A percentile compares a stretch with the other conserved stretches of the same genome.
Evolutionary conservation across 176 grass and related monocot genomes (phyloP).

Genomic region (Avena eriantha): DNA sequence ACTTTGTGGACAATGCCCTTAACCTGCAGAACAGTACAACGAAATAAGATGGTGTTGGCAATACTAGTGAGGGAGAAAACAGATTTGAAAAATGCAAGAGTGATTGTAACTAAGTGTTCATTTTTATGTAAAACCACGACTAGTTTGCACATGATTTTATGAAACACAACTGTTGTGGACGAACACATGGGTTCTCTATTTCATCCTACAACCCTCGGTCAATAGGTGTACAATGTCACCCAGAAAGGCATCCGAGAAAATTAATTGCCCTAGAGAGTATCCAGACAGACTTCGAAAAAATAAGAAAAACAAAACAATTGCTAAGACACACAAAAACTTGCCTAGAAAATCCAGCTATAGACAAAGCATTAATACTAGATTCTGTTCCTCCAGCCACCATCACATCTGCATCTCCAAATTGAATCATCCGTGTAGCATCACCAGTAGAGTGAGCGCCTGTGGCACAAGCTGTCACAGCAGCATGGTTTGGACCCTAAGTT

Average conservation of each 20-base stretch:
- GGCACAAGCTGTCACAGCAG: conserved; percentile 94
- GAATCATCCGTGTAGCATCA: conserved; percentile 92
- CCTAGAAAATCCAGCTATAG: conserved; percentile 96
- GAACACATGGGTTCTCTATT: conserved; percentile 4
- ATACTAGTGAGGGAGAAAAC: not conserved
- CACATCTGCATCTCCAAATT: conserved; percentile 97
- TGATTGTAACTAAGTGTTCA: not conserved
- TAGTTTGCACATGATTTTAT: conserved; percentile 15
- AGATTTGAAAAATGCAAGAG: not conserved
- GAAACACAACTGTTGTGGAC: not conserved
- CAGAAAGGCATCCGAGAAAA: conserved; percentile 5
- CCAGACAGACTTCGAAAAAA: not conserved
- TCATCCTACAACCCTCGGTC: not conserved
- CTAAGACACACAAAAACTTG: conserved; percentile 34
- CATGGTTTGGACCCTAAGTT: conserved; percentile 93
- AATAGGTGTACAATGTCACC: not conserved
- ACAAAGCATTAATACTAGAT: conserved; percentile 91
- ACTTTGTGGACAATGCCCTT: conserved; percentile 85
- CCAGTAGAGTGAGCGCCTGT: conserved; percentile 95
- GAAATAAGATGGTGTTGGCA: conserved; percentile 22
- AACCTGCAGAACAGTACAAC: conserved; percentile 48
- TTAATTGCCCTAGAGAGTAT: not conserved
- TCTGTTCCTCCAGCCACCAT: conserved; percentile 95
- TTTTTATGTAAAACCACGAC: not conserved
- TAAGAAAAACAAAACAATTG: conserved; percentile 31